Evolutionary conservation across 371 early-diverging fungal species (phyloP).

Genomic region (Encephalitozoon cuniculi): DNA sequence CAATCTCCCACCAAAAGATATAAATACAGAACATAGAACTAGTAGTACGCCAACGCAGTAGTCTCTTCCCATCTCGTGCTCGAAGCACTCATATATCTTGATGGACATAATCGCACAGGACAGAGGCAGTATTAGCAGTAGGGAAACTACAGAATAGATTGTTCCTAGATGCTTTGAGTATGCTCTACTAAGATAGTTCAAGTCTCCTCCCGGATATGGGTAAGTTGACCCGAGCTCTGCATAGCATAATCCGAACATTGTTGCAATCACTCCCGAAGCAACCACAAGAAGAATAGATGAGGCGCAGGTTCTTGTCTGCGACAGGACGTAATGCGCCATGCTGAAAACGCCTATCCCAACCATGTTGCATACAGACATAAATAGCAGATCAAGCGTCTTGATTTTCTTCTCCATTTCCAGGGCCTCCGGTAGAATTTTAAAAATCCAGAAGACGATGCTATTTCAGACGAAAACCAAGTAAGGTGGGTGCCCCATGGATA

Average conservation of each 20-base stretch:
- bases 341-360: conserved; percentile 12
- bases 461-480: neutral
- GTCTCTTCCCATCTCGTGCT: neutral
- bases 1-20: neutral
- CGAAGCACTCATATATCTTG: conserved; percentile 2
- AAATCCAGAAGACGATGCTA: neutral
- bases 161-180: conserved; percentile 6
- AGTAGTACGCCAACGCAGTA: neutral
- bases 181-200: conserved; percentile 17
- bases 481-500: neutral
- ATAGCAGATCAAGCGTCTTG: neutral
- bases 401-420: neutral
- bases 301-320: neutral
- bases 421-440: neutral
- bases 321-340: neutral
- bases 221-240: conserved; percentile 41
- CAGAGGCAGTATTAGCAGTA: conserved; percentile 23
- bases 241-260: conserved; percentile 34
- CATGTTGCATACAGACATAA: conserved; percentile 19
- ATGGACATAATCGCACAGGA: conserved; percentile 14
- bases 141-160: neutral
- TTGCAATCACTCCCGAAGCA: conserved; percentile 6
- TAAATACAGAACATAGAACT: neutral
- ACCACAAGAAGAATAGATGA: neutral
- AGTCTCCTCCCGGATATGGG: conserved; percentile 36